These are phyloP conservation scores for Mallotus repandus DNA, from an alignment of 441 rosid genomes.

Conservation along the genomic window DNA sequence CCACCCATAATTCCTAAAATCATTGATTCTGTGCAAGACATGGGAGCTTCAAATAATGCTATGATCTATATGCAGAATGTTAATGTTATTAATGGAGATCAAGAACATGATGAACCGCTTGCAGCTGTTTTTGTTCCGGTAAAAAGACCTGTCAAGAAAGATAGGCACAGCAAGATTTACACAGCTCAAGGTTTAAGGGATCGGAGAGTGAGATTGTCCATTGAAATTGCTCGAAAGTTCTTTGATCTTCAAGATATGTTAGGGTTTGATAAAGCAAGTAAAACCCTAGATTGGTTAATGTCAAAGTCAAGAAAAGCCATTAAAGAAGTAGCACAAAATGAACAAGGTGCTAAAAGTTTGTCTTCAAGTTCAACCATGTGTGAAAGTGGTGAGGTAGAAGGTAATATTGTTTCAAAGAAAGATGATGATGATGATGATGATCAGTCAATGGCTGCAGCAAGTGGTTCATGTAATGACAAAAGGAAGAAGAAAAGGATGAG, in stretches of 20 bases:
- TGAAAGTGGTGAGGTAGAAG: constrained; percentile 24
- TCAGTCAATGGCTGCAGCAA: constrained; percentile 1
- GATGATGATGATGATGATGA: neutral
- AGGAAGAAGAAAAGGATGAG: constrained; percentile 27
- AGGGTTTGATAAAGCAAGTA: constrained; percentile 77
- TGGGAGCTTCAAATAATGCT: constrained; percentile 12
- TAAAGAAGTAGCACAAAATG: constrained; percentile 29
- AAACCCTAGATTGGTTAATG: constrained; percentile 80
- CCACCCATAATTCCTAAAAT: constrained; percentile 19
- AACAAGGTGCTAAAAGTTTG: constrained; percentile 12
- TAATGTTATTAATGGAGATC: neutral
- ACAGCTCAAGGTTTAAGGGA: constrained; percentile 79
- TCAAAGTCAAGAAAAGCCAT: constrained; percentile 56
- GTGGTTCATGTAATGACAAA: constrained; percentile 22
- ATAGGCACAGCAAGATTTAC: constrained; percentile 70
- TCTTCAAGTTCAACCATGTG: constrained; percentile 16
- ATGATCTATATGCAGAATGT: constrained; percentile 7
- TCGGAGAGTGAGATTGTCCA: constrained; percentile 79
- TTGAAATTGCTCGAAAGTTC: constrained; percentile 60
- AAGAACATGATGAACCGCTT: neutral
- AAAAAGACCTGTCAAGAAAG: constrained; percentile 49
- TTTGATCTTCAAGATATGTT: constrained; percentile 80
- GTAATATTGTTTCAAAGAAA: constrained; percentile 23
- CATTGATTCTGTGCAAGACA: constrained; percentile 20
- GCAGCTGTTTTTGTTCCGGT: constrained; percentile 7